phyloP scores from a whole-genome alignment of 1,284 basidiomycete genomes.

The Ceratobasidium sp. region DNA sequence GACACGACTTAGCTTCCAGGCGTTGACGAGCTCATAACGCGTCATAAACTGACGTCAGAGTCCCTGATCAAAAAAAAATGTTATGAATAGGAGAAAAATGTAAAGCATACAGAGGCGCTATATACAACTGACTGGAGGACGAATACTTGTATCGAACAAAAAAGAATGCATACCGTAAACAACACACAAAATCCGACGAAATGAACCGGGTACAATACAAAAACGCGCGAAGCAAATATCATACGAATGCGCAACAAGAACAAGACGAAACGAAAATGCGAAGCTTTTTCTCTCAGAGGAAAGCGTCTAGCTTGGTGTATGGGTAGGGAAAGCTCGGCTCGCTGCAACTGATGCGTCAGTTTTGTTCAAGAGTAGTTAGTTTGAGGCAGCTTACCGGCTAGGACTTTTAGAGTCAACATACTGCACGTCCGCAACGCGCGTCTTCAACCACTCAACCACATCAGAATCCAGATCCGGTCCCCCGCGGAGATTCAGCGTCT shows the following conservation, averaged over 20 bases:
- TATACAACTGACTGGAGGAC: slow-evolving; percentile 24
- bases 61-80: slow-evolving; percentile 18
- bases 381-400: slow-evolving; percentile 10
- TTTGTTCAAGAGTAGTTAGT: background rate
- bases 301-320: slow-evolving; percentile 43
- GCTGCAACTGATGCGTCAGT: slow-evolving; percentile 11
- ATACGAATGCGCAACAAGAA: slow-evolving; percentile 32
- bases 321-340: slow-evolving; percentile 35
- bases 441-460: slow-evolving; percentile 41
- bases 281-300: slow-evolving; percentile 19
- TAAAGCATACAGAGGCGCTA: slow-evolving; percentile 42
- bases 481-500: slow-evolving; percentile 39
- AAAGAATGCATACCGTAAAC: slow-evolving; percentile 19
- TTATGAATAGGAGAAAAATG: no score
- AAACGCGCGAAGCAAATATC: slow-evolving; percentile 25
- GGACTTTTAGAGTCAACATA: slow-evolving; percentile 36
- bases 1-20: background rate
- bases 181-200: slow-evolving; percentile 29
- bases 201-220: slow-evolving; percentile 28
- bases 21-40: background rate
- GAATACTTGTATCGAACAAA: slow-evolving; percentile 11
- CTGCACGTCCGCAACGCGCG: slow-evolving; percentile 38
- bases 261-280: slow-evolving; percentile 7
- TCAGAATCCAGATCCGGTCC: slow-evolving; percentile 40
- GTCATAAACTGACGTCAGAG: slow-evolving; percentile 22